Evolutionary conservation across 2,329 filamentous ascomycete species (phyloP).

Genomic region (Verticillium nubilum): DNA sequence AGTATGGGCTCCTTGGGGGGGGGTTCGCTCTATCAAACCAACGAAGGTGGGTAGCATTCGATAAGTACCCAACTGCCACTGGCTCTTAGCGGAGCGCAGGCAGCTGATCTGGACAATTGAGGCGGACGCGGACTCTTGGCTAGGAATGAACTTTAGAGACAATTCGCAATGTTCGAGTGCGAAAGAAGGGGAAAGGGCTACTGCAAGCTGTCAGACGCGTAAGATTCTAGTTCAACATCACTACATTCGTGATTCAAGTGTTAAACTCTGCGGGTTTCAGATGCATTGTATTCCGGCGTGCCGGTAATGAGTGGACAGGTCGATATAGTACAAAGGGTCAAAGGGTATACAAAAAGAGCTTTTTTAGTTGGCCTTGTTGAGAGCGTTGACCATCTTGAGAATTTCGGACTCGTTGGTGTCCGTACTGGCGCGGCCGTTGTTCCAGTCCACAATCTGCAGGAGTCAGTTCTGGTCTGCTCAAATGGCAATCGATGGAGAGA

Average conservation of each 20-base stretch:
- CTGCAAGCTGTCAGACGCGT: background rate
- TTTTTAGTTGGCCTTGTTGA: conserved; percentile 26
- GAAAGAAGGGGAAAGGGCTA: too few relatives aligned
- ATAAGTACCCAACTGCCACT: too few relatives aligned
- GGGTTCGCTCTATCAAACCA: too few relatives aligned
- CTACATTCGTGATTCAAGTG: background rate
- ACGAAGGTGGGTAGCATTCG: too few relatives aligned
- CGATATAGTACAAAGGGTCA: conserved; percentile 9
- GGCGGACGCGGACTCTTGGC: too few relatives aligned
- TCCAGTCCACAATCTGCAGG: conserved; percentile 76
- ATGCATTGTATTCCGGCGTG: background rate
- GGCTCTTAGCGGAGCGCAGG: too few relatives aligned
- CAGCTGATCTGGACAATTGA: too few relatives aligned
- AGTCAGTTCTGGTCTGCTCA: background rate
- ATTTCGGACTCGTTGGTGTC: conserved; percentile 87
- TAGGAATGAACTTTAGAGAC: too few relatives aligned
- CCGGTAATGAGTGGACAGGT: background rate
- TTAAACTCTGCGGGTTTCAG: background rate
- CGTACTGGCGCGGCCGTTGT: conserved; percentile 73
- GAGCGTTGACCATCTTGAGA: conserved; percentile 66
- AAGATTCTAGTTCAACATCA: background rate
- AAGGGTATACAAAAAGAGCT: conserved; percentile 2
- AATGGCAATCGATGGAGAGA: background rate
- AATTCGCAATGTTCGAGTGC: too few relatives aligned
- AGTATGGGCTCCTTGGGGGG: too few relatives aligned